Conservation (phyloP, 352 stramenopile genomes). For the Phytophthora podocarpi region DNA sequence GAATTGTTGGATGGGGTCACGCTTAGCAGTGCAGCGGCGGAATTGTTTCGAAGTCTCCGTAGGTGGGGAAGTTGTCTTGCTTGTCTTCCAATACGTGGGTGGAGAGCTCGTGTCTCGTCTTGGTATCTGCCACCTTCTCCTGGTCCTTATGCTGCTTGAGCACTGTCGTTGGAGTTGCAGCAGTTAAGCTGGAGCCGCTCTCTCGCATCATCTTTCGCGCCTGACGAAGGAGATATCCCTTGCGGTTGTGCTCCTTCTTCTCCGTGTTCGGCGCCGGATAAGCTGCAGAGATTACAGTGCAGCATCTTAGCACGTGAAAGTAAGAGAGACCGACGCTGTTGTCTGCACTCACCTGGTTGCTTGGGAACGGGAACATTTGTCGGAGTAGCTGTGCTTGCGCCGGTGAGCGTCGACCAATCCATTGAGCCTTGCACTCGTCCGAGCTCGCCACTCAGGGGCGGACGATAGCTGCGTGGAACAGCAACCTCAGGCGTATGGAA, state of each 20-base stretch:
- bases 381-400: neutral
- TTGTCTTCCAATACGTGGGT: slow-evolving; percentile 11
- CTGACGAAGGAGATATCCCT: slow-evolving; percentile 71
- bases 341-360: slow-evolving; percentile 24
- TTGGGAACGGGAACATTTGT: slow-evolving; percentile 7
- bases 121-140: neutral
- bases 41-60: slow-evolving; percentile 15
- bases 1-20: neutral
- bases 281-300: too few relatives aligned
- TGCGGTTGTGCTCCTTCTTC: slow-evolving; percentile 84
- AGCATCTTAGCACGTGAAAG: neutral
- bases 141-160: slow-evolving; percentile 11
- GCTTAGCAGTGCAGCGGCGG: slow-evolving; percentile 25
- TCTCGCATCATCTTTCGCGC: slow-evolving; percentile 54
- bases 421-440: slow-evolving; percentile 25
- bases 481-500: slow-evolving; percentile 27
- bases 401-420: slow-evolving; percentile 16
- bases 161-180: neutral
- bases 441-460: slow-evolving; percentile 11
- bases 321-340: neutral
- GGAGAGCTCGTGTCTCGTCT: slow-evolving; percentile 14
- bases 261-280: slow-evolving; percentile 15
- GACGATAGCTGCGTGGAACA: slow-evolving; percentile 1
- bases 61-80: neutral
- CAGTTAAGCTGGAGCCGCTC: neutral